phyloP scores from a whole-genome alignment of 106 monocot genomes.

The Acanthochlamys bracteata region DNA sequence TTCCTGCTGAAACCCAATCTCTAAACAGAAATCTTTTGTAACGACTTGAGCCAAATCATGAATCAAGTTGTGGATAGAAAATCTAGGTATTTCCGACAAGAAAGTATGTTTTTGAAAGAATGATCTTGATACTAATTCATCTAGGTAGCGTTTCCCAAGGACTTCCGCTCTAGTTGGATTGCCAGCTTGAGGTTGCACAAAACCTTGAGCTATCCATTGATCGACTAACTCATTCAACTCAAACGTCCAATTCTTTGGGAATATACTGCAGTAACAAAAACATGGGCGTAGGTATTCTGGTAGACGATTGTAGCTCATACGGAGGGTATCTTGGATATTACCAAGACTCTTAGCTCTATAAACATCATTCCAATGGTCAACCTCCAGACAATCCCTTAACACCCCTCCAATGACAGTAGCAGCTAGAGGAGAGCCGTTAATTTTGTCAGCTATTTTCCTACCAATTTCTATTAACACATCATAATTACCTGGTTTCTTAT shows the following conservation, averaged over 20 bases:
- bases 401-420: constrained; percentile 28
- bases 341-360: constrained; percentile 17
- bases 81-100: background rate
- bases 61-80: constrained; percentile 4
- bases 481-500: background rate
- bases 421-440: constrained; percentile 31
- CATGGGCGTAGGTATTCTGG: constrained; percentile 7
- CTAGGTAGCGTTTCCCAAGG: background rate
- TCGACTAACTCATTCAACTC: background rate
- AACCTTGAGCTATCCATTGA: constrained; percentile 1
- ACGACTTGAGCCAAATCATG: constrained; percentile 7
- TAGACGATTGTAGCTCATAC: constrained; percentile 24
- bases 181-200: background rate
- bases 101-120: too few species aligned
- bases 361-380: constrained; percentile 26
- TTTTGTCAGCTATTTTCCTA: constrained; percentile 14
- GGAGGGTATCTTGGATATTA: constrained; percentile 14
- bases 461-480: constrained; percentile 17
- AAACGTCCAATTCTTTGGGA: background rate
- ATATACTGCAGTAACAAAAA: background rate
- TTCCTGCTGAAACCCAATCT: background rate
- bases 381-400: constrained; percentile 17
- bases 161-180: background rate
- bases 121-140: background rate
- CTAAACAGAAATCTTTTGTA: background rate